Conservation (phyloP, 305 asterid genomes). For the Fraxinus baroniana region DNA sequence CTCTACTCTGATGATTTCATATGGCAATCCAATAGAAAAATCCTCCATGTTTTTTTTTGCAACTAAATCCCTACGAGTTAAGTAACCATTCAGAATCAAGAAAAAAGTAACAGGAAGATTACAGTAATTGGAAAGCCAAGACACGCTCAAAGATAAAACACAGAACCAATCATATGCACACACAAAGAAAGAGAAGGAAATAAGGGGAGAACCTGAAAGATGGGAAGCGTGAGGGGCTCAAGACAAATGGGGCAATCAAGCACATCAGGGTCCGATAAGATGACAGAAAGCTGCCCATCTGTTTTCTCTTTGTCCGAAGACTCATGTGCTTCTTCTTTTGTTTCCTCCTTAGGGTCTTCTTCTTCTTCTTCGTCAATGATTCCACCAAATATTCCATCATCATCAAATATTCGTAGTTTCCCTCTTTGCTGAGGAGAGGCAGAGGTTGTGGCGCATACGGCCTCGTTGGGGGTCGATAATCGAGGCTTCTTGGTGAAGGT, state of each 20-base stretch:
- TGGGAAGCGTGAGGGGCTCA: constrained; percentile 45
- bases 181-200: not conserved
- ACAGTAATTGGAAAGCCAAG: not conserved
- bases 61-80: not conserved
- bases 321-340: constrained; percentile 14
- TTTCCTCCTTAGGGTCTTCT: constrained; percentile 20
- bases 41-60: not conserved
- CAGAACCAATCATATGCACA: not conserved
- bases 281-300: constrained; percentile 22
- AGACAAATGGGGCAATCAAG: constrained; percentile 61
- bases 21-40: not conserved
- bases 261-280: constrained; percentile 48
- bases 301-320: not conserved
- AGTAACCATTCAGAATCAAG: not conserved
- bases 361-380: not conserved
- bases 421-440: not conserved
- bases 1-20: not conserved
- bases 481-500: not conserved
- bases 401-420: not conserved
- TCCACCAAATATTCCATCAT: not conserved
- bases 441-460: not conserved
- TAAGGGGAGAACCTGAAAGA: constrained; percentile 48
- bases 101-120: not conserved
- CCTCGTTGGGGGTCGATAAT: constrained; percentile 1
- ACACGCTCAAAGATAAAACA: not conserved